These are phyloP conservation scores for Royoungia palumana DNA, from an alignment of 768 basidiomycete species.

Conservation along the genomic window DNA sequence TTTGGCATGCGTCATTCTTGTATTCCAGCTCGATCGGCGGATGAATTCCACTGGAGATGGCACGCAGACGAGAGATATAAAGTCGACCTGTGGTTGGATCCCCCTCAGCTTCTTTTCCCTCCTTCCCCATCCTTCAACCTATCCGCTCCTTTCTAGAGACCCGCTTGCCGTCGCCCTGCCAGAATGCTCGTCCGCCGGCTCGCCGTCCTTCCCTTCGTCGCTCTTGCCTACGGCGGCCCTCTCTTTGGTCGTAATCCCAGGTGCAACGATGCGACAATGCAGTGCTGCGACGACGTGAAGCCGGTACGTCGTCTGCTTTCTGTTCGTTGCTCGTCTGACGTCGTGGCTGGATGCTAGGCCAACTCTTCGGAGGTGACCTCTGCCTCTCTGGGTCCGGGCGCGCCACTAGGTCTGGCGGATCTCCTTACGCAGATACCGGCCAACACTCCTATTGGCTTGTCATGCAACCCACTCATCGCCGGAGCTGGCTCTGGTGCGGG, in stretches of 20 bases:
- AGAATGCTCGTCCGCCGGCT: constrained; percentile 16
- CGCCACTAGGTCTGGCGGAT: constrained; percentile 2
- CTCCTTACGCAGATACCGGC: neutral
- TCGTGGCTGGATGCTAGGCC: constrained; percentile 5
- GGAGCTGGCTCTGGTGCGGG: constrained; percentile 24
- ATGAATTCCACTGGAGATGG: no score
- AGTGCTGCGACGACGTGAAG: constrained; percentile 22
- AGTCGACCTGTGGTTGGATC: constrained; percentile 3
- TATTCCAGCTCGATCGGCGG: no score
- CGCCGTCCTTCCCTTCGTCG: constrained; percentile 17
- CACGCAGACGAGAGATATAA: constrained; percentile 15
- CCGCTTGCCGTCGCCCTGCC: constrained; percentile 4
- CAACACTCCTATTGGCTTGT: constrained; percentile 13
- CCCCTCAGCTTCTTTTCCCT: constrained; percentile 7
- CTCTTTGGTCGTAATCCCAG: constrained; percentile 24
- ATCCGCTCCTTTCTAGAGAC: constrained; percentile 21
- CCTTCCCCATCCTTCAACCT: constrained; percentile 12
- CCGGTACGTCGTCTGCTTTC: constrained; percentile 12
- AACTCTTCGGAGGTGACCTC: neutral
- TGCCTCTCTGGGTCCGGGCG: no score
- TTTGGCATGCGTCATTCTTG: no score
- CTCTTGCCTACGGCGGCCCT: constrained; percentile 16
- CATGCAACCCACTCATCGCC: constrained; percentile 16
- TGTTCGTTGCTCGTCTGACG: constrained; percentile 5
- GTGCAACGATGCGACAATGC: constrained; percentile 17